phyloP scores from a whole-genome alignment of 2,329 filamentous ascomycete genomes.

The Keithomyces neogunnii region DNA sequence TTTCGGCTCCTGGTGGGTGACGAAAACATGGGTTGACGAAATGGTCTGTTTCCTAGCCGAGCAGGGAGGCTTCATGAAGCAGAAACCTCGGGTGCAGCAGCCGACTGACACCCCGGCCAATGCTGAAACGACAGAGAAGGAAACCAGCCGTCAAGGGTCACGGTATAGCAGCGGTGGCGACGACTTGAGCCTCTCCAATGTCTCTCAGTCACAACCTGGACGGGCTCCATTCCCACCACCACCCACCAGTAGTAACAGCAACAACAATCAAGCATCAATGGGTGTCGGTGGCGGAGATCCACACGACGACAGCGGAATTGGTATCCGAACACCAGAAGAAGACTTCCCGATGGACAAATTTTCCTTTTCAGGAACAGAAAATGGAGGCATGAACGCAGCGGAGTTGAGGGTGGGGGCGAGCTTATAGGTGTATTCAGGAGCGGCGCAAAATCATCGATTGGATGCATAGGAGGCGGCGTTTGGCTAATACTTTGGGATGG shows the following conservation, averaged over 20 bases:
- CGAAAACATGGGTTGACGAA: conserved; percentile 92
- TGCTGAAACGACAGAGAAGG: conserved; percentile 25
- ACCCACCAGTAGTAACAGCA: conserved; percentile 13
- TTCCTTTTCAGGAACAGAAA: conserved; percentile 31
- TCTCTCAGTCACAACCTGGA: conserved; percentile 38
- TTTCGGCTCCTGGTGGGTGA: conserved; percentile 90
- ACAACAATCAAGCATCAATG: conserved; percentile 31
- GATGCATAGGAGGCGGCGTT: conserved; percentile 9
- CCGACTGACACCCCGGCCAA: conserved; percentile 20
- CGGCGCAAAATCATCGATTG: background rate
- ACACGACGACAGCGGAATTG: conserved; percentile 69
- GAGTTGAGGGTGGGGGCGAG: conserved; percentile 16
- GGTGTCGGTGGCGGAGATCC: conserved; percentile 32
- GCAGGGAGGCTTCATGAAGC: conserved; percentile 77
- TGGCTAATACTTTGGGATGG: conserved; percentile 5
- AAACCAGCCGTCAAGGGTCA: conserved; percentile 24
- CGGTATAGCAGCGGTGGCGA: conserved; percentile 38
- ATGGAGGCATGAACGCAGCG: conserved; percentile 22
- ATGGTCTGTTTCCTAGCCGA: conserved; percentile 87
- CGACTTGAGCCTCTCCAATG: conserved; percentile 34
- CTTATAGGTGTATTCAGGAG: conserved; percentile 4
- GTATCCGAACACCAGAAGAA: conserved; percentile 59
- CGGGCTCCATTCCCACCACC: conserved; percentile 42
- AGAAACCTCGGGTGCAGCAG: conserved; percentile 31
- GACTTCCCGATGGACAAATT: conserved; percentile 56